Evolutionary conservation across 2,329 filamentous ascomycete genomes (phyloP), one percentile per base, ranked within the genome.

Genomic region (Penicillium fuscoglaucum): DNA sequence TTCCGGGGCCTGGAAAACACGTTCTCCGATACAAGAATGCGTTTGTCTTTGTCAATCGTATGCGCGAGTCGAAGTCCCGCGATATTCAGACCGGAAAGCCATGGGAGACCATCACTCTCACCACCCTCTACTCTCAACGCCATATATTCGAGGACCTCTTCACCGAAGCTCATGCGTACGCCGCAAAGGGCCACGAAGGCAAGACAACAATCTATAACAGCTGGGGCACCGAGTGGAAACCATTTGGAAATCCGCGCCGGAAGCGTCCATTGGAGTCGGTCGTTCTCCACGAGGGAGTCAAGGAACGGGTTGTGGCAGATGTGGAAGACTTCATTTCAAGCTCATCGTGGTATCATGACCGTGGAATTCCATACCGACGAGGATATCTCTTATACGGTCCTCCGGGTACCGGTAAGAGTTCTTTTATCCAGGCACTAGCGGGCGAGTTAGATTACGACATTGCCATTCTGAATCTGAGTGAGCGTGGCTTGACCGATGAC

Each of bases 401-500:
- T 4, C 93, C 93, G 0, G 93, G 93, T 0, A 96, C 90, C 43
- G 96, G 91, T 37, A 98, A 96, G 79, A 97, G 90, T 60, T 96
- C 91, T 0, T 98, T 99, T 67, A 97, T 99, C 62, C 92, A 97
- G 75, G 93, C 95, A 0, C 79, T 99, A 43, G 95, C 95, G 0
- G 93, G 92, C n/a, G 88, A 95, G 70, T 77, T 97, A 57, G 91
- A 96, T 72, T 96, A 93, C 74, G 90, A 90, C 67, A 95, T 97
- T 66, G 92, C 93, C 52, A 93, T 96, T 78, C 82, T 97, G 64
- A 96, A 96, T 67, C 83, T 97, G 31, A 95, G 90, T 75, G 91
- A 96, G 78, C 66, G 91, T 55, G 93, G 93, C 17, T 83, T 97
- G 71, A 96, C 91, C 2, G 93, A 97, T 67, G 91, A 96, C 71